phyloP scores from a whole-genome alignment of 2,329 filamentous ascomycete genomes.

The Fusarium succisae region DNA sequence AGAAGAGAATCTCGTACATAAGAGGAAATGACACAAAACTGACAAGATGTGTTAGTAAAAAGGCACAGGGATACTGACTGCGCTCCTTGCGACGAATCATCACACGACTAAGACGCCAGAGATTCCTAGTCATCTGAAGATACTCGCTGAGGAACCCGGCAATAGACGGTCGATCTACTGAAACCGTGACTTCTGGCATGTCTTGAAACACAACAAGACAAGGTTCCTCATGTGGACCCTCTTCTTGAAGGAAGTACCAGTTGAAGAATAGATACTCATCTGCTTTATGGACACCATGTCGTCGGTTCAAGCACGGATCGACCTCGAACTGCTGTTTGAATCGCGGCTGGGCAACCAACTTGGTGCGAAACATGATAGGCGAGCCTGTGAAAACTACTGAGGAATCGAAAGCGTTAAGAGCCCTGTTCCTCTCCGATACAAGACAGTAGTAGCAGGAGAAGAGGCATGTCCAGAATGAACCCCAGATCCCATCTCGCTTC shows the following conservation, averaged over 20 bases:
- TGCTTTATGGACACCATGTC: constrained; percentile 4
- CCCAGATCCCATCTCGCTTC: neutral
- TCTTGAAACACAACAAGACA: constrained; percentile 15
- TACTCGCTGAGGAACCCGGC: constrained; percentile 8
- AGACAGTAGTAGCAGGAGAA: constrained; percentile 4
- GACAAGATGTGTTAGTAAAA: constrained; percentile 2
- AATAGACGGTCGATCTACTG: neutral
- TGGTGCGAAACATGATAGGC: constrained; percentile 17
- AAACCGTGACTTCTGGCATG: neutral
- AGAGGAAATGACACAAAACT: constrained; percentile 7
- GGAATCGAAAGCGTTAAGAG: constrained; percentile 8
- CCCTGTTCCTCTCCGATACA: constrained; percentile 3
- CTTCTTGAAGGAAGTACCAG: constrained; percentile 10
- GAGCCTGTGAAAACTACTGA: constrained; percentile 4
- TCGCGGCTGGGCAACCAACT: neutral
- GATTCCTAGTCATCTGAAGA: neutral
- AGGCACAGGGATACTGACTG: neutral
- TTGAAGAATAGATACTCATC: constrained; percentile 30
- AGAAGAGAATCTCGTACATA: constrained; percentile 1
- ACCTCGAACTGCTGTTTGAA: constrained; percentile 11
- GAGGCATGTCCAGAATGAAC: constrained; percentile 1
- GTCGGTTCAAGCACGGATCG: constrained; percentile 15
- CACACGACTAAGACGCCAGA: neutral
- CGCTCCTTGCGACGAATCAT: neutral
- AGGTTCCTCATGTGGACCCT: neutral